Percentiles rank a stretch among this genome's conserved stretches.
These are phyloP conservation scores for Leishmania tarentolae DNA, from an alignment of 208 protist species.

Conservation along the genomic window DNA sequence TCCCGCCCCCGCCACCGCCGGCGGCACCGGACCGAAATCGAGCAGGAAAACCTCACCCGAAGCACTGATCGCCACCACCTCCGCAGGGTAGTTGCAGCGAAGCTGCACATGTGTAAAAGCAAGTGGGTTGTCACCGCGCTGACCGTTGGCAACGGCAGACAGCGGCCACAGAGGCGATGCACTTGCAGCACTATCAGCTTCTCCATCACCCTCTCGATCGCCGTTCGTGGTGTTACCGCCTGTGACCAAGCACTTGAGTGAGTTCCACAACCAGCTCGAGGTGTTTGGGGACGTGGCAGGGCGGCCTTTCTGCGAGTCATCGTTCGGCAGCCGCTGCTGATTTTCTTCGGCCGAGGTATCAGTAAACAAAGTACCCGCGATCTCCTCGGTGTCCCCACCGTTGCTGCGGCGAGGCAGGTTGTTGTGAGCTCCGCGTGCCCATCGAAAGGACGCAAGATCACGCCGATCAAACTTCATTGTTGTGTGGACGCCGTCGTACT, in stretches of 20 bases:
- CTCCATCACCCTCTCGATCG: neutral
- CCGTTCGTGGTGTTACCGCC: neutral
- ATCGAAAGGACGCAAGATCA: constrained; percentile 26
- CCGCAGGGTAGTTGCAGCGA: constrained; percentile 38
- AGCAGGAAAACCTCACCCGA: constrained; percentile 65
- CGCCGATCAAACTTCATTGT: constrained; percentile 54
- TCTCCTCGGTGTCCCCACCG: neutral
- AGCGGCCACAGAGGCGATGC: constrained; percentile 19
- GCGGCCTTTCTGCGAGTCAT: neutral
- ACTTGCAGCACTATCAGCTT: neutral
- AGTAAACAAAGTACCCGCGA: neutral
- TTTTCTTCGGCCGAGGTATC: constrained; percentile 2
- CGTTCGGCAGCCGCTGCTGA: constrained; percentile 3
- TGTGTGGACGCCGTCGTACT: constrained; percentile 61
- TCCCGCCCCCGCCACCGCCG: neutral
- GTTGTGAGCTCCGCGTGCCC: constrained; percentile 20
- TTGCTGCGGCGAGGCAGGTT: constrained; percentile 2
- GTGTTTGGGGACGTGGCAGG: constrained; percentile 3
- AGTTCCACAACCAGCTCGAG: constrained; percentile 9
- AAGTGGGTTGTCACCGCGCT: constrained; percentile 11
- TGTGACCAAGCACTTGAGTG: constrained; percentile 37
- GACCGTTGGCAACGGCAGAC: neutral
- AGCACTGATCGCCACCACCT: constrained; percentile 54
- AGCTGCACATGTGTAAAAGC: constrained; percentile 62
- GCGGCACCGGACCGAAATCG: constrained; percentile 33